Base-by-base conservation (phyloP, 768 basidiomycete genomes). In the Hygrophorus russula region DNA sequence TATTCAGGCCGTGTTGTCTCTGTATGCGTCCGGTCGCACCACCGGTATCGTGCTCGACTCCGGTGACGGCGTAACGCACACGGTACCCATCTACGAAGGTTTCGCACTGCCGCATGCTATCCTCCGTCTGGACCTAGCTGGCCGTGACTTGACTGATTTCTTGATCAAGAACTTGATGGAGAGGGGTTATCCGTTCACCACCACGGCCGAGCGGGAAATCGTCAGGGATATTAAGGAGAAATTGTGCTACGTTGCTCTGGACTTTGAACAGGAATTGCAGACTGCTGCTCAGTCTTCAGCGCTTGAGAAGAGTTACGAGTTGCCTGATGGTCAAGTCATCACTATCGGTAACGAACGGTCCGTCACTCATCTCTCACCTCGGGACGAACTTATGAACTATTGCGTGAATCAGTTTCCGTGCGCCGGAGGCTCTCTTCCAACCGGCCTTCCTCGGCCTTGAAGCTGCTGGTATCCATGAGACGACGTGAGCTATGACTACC, bases 221-320 rank as follows among this genome's bases (percentile, higher is more conserved):
- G 92, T 94, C 53, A 76, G 92, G 47, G 92, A 94, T 62, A 93
- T 96, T 73, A 96, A 96, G 74, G 89, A 91, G 76, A 91, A 90
- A 73, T 78, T 93, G 20, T 92, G 90, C 64, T 93, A 93, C 59
- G 91, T 94, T 51, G 90, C 90, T 31, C 76, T 92, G 49, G 90
- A 93, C 65, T 93, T 92, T 53, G 89, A 93, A 59, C 85, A 92
- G 64, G 91, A 94, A 66, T 69, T 93, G 52, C 82, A 88, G 66
- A 88, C 85, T 15, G 89, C 90, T 32, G 85, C 88, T 46, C 84
- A 88, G 58, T 86, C 83, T 17, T 90, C 87, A 37, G 78, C 85
- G 34, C 71, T 92, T 38, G 91, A 93, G 71, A 94, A 92, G 76
- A 83, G 76, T 56, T 94, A 93, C 59, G 91, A 94, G 61, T 73